Percentiles rank a stretch among this genome's conserved stretches.
These are phyloP conservation scores for Metarhizium sp. DNA, from an alignment of 2,329 filamentous ascomycete species.

Conservation along the genomic window DNA sequence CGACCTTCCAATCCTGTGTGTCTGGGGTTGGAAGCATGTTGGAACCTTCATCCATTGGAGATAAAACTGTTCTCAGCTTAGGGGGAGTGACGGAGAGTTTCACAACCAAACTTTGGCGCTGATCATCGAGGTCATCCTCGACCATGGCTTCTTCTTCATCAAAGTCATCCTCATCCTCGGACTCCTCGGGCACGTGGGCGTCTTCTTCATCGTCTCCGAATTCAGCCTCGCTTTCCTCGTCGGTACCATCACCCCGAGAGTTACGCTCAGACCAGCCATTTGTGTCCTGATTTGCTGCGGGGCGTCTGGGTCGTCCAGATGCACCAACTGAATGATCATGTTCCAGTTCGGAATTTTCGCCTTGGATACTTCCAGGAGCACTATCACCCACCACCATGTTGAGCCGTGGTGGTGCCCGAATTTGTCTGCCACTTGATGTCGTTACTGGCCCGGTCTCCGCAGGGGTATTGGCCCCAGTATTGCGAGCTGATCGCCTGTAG, in stretches of 20 bases:
- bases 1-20: conserved; percentile 11
- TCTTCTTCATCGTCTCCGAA: conserved; percentile 69
- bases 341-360: conserved; percentile 30
- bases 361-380: conserved; percentile 35
- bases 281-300: conserved; percentile 37
- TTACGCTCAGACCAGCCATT: conserved; percentile 34
- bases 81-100: conserved; percentile 51
- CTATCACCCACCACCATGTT: conserved; percentile 52
- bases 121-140: conserved; percentile 42
- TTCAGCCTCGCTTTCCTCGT: conserved; percentile 63
- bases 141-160: conserved; percentile 47
- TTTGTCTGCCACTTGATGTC: conserved; percentile 82
- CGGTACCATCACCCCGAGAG: conserved; percentile 39
- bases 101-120: conserved; percentile 58
- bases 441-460: conserved; percentile 55
- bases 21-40: conserved; percentile 15
- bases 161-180: conserved; percentile 50
- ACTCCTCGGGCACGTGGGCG: conserved; percentile 52
- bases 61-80: conserved; percentile 24
- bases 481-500: conserved; percentile 60
- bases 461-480: conserved; percentile 65
- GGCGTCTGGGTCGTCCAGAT: conserved; percentile 40
- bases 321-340: conserved; percentile 31
- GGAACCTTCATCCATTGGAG: conserved; percentile 12
- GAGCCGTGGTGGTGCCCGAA: conserved; percentile 57